Conservation (phyloP, 2,329 filamentous ascomycete species). For the Aspergillus floridensis region DNA sequence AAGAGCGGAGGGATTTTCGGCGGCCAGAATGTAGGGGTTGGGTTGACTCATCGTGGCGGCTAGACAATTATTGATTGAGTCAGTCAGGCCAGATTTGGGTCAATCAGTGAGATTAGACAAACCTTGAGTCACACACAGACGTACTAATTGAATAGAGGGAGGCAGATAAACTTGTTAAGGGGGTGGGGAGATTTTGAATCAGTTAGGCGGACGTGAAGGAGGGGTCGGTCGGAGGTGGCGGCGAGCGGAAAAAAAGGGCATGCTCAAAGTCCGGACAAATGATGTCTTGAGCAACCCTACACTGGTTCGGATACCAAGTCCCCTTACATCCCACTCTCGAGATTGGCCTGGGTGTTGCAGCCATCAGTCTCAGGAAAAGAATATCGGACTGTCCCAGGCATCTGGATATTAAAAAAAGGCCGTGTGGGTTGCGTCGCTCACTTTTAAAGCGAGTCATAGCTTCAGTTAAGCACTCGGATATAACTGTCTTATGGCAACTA, state of each 20-base stretch:
- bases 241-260: constrained; percentile 7
- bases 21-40: constrained; percentile 73
- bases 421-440: too few relatives aligned
- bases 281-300: too few relatives aligned
- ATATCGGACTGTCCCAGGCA: too few relatives aligned
- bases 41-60: constrained; percentile 35
- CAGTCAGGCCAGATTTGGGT: background rate
- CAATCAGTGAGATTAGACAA: background rate
- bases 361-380: too few relatives aligned
- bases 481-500: too few relatives aligned
- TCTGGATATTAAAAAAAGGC: too few relatives aligned
- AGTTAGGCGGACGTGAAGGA: background rate
- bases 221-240: constrained; percentile 5
- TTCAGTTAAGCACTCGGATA: too few relatives aligned
- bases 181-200: background rate
- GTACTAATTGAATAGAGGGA: background rate
- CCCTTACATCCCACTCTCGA: too few relatives aligned
- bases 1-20: constrained; percentile 74
- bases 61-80: constrained; percentile 9
- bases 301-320: too few relatives aligned
- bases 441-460: too few relatives aligned
- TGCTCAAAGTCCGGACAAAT: background rate
- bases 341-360: too few relatives aligned
- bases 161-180: background rate
- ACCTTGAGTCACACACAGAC: constrained; percentile 4